phyloP scores from a whole-genome alignment of 164 flowering plant genomes.

The Umbellularia californica region DNA sequence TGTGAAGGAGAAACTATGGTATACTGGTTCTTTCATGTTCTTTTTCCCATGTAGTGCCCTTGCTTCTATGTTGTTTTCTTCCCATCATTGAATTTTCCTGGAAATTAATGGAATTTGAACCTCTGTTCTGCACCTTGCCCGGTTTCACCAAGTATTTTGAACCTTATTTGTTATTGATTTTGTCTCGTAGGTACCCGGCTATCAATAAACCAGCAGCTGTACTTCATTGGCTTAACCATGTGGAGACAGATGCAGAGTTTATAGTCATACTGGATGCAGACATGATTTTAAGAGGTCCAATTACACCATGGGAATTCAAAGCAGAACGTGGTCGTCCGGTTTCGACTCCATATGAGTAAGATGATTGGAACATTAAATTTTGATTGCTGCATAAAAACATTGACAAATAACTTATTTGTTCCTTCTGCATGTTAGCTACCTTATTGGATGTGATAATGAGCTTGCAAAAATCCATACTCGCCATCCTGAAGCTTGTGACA shows the following conservation, averaged over 20 bases:
- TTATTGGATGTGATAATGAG: slow-evolving; percentile 93
- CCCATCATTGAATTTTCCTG: not conserved
- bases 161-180: not conserved
- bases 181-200: slow-evolving; percentile 84
- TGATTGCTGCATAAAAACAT: not conserved
- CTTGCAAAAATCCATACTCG: slow-evolving; percentile 89
- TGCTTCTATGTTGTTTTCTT: not conserved
- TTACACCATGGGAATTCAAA: slow-evolving; percentile 97
- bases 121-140: not conserved
- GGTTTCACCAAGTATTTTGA: not conserved
- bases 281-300: slow-evolving; percentile 89
- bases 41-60: not conserved
- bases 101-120: not conserved
- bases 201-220: slow-evolving; percentile 97
- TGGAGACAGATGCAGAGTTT: slow-evolving; percentile 77
- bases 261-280: slow-evolving; percentile 96
- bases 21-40: not conserved
- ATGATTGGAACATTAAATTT: not conserved
- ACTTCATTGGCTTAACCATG: slow-evolving; percentile 96
- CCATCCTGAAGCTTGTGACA: slow-evolving; percentile 89
- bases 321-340: slow-evolving; percentile 89
- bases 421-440: slow-evolving; percentile 50
- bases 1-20: not conserved
- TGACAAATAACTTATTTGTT: not conserved
- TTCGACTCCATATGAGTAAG: slow-evolving; percentile 97